Percentiles rank a stretch among this genome's conserved stretches.
Conservation (phyloP, 2,329 filamentous ascomycete species). For the Hypoxylon sp. region DNA sequence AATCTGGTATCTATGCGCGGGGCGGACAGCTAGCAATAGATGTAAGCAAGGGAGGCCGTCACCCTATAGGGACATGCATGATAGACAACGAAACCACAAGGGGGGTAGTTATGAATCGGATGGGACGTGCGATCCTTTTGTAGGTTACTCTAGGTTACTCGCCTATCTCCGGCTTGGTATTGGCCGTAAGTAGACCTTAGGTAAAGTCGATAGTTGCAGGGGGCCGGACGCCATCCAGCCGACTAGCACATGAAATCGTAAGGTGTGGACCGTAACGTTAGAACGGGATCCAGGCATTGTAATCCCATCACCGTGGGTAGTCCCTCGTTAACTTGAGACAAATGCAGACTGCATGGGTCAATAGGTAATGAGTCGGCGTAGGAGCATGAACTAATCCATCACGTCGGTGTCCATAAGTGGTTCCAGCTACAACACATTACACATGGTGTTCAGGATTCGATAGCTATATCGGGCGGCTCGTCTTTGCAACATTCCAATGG, state of each 20-base stretch:
- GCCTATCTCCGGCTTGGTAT: constrained; percentile 15
- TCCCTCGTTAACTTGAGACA: constrained; percentile 32
- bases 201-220: constrained; percentile 28
- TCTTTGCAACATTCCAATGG: constrained; percentile 22
- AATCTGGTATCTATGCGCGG: constrained; percentile 27
- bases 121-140: constrained; percentile 36
- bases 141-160: constrained; percentile 15
- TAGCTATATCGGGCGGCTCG: not conserved
- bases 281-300: constrained; percentile 24
- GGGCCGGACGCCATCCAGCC: constrained; percentile 22
- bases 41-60: constrained; percentile 33
- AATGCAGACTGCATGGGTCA: constrained; percentile 32
- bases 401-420: constrained; percentile 37
- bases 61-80: constrained; percentile 27
- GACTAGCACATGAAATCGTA: constrained; percentile 28
- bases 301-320: constrained; percentile 34
- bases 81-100: constrained; percentile 19
- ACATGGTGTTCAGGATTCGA: constrained; percentile 13
- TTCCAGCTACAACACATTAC: constrained; percentile 24
- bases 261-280: constrained; percentile 18
- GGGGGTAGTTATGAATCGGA: constrained; percentile 19
- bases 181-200: constrained; percentile 18
- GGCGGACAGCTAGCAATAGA: constrained; percentile 25
- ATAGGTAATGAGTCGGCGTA: constrained; percentile 21
- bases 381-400: constrained; percentile 24